phyloP scores from a whole-genome alignment of 352 stramenopile genomes.

The Pythium rishiriense region DNA sequence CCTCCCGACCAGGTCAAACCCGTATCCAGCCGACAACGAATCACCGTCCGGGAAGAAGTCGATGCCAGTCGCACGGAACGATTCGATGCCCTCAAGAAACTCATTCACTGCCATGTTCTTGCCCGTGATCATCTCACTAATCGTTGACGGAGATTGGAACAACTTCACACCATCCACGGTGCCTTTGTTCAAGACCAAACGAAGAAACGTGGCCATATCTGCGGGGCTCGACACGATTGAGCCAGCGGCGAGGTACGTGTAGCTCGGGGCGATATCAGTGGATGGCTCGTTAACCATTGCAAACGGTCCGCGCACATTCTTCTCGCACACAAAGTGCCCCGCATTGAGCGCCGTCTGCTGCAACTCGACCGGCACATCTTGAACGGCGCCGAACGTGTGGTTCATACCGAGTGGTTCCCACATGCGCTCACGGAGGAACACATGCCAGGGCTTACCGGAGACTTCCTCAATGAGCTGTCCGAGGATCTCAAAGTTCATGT shows the following conservation, averaged over 20 bases:
- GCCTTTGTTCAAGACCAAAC: conserved; percentile 63
- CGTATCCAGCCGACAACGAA: conserved; percentile 58
- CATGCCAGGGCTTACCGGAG: conserved; percentile 43
- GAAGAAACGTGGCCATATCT: conserved; percentile 53
- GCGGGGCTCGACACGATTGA: conserved; percentile 52
- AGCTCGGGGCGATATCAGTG: conserved; percentile 6
- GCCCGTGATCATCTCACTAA: conserved; percentile 58
- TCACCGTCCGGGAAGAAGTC: conserved; percentile 47
- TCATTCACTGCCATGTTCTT: conserved; percentile 39
- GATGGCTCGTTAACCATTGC: conserved; percentile 24
- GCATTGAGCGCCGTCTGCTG: conserved; percentile 13
- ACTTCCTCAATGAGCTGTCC: conserved; percentile 54
- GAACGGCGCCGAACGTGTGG: conserved; percentile 43
- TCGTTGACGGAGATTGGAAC: conserved; percentile 36
- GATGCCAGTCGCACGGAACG: conserved; percentile 29
- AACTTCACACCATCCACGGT: conserved; percentile 43
- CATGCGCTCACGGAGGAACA: conserved; percentile 46
- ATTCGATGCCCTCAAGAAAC: conserved; percentile 32
- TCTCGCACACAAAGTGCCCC: conserved; percentile 54
- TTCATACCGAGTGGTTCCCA: conserved; percentile 62
- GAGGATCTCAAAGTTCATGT: conserved; percentile 62
- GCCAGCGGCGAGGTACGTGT: conserved; percentile 36
- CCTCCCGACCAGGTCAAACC: conserved; percentile 52
- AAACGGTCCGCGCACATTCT: conserved; percentile 43
- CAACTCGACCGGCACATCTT: neutral